Base-by-base conservation (phyloP, 2,329 filamentous ascomycete species). In the Lachnellula subtilissima region DNA sequence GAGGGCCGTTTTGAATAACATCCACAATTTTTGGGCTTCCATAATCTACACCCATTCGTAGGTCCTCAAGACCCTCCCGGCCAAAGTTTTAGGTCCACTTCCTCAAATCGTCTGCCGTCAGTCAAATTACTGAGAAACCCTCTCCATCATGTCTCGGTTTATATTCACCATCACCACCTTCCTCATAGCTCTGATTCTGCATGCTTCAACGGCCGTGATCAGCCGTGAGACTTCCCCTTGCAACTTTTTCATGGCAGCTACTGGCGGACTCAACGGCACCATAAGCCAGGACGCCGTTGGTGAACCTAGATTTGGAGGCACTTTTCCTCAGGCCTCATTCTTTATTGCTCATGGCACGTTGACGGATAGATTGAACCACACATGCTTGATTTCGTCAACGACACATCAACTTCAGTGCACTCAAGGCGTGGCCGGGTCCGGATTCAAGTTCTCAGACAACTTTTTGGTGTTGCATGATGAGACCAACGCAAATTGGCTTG, bases 321-420 rank as follows among this genome's bases (percentile, higher is more conserved):
- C 36, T 8, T 65, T 61, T 50, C 61, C 62, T 25, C 59, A 60
- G 52, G 62, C 55, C 4, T 35, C 50, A 14, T 69, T 64, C 50
- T 60, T 61, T 46, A 56, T 69, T 46, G 46, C 56, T 35, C 55
- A 51, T n/a, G 50, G 57, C 7, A 56, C 48, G 1, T 51, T 69
- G 51, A 61, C 54, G 32, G 65, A 67, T 45, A 47, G 53, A 2
- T 47, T 51, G 14, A 53, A 61, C 22, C 62, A 65, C 43, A 64
- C 61, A 14, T 69, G 67, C 50, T 43, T 63, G 22, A 61, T 68
- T 39, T 55, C 56, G 17, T 42, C 63, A n/a, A 54, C 40, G 9
- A 60, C 58, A 11, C 54, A 55, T 4, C 64, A 66, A 54, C 61
- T 69, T 17, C 56, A 65, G 49, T 69, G 67, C 43, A 57, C 50